These are phyloP conservation scores for Penicillium sp. DNA, from an alignment of 2,329 filamentous ascomycete genomes.

Conservation along the genomic window DNA sequence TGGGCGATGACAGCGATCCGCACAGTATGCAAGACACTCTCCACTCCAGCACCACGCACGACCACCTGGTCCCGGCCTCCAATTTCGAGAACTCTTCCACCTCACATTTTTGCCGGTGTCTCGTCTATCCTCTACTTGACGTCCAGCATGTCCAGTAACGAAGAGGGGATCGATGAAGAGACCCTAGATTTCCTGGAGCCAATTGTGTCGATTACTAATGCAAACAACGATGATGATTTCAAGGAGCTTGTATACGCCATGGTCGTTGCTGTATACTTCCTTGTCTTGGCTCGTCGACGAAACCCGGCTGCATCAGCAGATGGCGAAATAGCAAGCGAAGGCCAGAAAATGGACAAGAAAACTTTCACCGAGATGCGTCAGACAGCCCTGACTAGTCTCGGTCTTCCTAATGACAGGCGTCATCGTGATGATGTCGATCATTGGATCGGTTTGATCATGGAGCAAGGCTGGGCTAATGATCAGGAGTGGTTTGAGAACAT, in stretches of 20 bases:
- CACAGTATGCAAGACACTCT: slow-evolving; percentile 63
- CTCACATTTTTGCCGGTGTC: slow-evolving; percentile 73
- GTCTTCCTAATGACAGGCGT: slow-evolving; percentile 42
- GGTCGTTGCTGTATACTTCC: slow-evolving; percentile 46
- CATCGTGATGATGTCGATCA: slow-evolving; percentile 57
- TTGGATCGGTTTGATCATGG: slow-evolving; percentile 60
- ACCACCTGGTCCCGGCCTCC: slow-evolving; percentile 38
- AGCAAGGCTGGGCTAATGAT: slow-evolving; percentile 53
- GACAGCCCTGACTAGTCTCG: slow-evolving; percentile 37
- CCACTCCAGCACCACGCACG: slow-evolving; percentile 49
- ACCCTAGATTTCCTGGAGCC: slow-evolving; percentile 36
- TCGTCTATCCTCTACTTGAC: slow-evolving; percentile 56
- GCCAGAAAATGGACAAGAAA: slow-evolving; percentile 41
- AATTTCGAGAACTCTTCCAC: slow-evolving; percentile 56
- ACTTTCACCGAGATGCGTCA: slow-evolving; percentile 43
- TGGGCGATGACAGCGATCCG: slow-evolving; percentile 73
- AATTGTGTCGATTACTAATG: slow-evolving; percentile 44
- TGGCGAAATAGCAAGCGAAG: slow-evolving; percentile 14
- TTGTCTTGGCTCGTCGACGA: slow-evolving; percentile 53
- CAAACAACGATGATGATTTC: slow-evolving; percentile 49
- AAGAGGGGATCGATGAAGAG: slow-evolving; percentile 48
- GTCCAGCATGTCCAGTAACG: slow-evolving; percentile 45
- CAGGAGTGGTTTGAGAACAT: slow-evolving; percentile 68
- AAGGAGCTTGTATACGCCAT: slow-evolving; percentile 41
- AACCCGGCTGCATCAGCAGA: slow-evolving; percentile 20